phyloP scores from a whole-genome alignment of 352 stramenopile species.

The Pythium rhizo-oryzae region DNA sequence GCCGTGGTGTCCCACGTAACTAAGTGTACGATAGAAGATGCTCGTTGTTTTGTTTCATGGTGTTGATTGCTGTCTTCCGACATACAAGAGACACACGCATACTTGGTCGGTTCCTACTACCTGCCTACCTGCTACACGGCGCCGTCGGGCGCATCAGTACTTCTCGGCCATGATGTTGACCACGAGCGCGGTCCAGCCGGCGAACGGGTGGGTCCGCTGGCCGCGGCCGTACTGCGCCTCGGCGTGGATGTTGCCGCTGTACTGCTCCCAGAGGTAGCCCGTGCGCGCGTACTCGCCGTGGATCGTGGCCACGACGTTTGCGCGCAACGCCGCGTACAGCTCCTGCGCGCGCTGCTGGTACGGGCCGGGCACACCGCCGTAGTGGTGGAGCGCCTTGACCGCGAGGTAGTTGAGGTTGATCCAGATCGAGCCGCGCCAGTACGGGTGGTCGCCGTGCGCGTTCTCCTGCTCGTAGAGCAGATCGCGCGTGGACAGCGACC shows the following conservation, averaged over 20 bases:
- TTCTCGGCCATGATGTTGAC: conserved; percentile 94
- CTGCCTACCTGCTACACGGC: no score
- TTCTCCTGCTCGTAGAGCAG: conserved; percentile 91
- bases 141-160: no score
- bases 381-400: conserved; percentile 82
- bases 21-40: background rate
- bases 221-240: conserved; percentile 68
- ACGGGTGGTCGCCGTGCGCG: conserved; percentile 88
- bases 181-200: conserved; percentile 93
- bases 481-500: conserved; percentile 86
- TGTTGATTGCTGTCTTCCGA: background rate
- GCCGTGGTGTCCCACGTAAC: no score
- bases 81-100: no score
- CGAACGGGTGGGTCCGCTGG: conserved; percentile 92
- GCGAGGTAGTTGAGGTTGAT: conserved; percentile 95
- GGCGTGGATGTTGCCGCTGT: conserved; percentile 74
- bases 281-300: conserved; percentile 84
- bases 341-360: conserved; percentile 45
- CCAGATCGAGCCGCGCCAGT: conserved; percentile 95
- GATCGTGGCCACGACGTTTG: conserved; percentile 68
- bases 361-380: conserved; percentile 49
- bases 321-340: conserved; percentile 56
- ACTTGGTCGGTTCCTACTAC: conserved; percentile 32
- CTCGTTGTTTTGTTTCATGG: no score
- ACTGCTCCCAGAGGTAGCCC: conserved; percentile 95